These are phyloP conservation scores for Vishniacozyma victoriae DNA, from an alignment of 768 basidiomycete genomes.

Conservation along the genomic window DNA sequence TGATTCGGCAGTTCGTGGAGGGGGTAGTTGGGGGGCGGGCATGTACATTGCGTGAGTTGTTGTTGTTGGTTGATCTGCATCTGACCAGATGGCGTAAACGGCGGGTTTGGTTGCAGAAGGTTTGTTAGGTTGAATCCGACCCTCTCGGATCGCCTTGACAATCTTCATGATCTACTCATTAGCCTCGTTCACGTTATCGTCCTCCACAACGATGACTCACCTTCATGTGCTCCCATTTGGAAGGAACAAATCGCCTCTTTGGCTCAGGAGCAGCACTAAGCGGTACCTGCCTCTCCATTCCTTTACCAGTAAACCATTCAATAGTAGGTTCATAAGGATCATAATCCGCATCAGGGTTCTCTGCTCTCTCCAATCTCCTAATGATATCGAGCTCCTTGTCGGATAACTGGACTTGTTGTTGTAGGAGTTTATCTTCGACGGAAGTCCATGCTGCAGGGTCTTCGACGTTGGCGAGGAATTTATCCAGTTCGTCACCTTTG, in stretches of 20 bases:
- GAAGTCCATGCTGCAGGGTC: slow-evolving; percentile 88
- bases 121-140: slow-evolving; percentile 84
- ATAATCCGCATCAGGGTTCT: slow-evolving; percentile 83
- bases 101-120: slow-evolving; percentile 63
- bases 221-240: slow-evolving; percentile 99
- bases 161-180: slow-evolving; percentile 88
- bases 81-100: slow-evolving; percentile 82
- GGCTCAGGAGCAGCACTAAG: slow-evolving; percentile 86
- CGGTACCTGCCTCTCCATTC: slow-evolving; percentile 92
- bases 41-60: slow-evolving; percentile 74
- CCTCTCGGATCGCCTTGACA: slow-evolving; percentile 93
- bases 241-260: slow-evolving; percentile 91
- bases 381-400: slow-evolving; percentile 93
- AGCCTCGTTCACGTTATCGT: too few species aligned
- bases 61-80: slow-evolving; percentile 55
- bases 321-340: slow-evolving; percentile 89
- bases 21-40: slow-evolving; percentile 81
- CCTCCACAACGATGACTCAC: slow-evolving; percentile 51
- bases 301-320: slow-evolving; percentile 96
- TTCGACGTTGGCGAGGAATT: slow-evolving; percentile 87
- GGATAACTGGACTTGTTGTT: slow-evolving; percentile 77
- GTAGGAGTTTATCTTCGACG: slow-evolving; percentile 81
- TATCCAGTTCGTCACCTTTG: slow-evolving; percentile 92
- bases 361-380: slow-evolving; percentile 75
- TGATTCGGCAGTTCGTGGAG: slow-evolving; percentile 91